These are phyloP conservation scores for Pachyrhizus erosus DNA, from an alignment of 306 rosid genomes.

Conservation along the genomic window DNA sequence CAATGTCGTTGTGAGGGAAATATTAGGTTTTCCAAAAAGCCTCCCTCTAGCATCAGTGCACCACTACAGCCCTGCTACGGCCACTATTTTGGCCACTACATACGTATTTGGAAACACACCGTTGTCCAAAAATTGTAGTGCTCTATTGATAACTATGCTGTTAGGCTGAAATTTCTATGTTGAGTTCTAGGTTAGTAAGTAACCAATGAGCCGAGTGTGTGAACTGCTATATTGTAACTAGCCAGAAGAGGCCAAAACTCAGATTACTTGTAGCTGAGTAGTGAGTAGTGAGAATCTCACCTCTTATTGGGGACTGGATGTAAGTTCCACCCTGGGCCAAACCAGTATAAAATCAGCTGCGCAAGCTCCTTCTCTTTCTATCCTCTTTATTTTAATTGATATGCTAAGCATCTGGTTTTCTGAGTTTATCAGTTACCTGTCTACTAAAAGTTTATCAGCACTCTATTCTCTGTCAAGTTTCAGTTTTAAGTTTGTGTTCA, in stretches of 20 bases:
- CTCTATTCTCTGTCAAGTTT: not conserved
- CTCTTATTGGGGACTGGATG: constrained; percentile 1
- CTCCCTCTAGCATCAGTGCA: not conserved
- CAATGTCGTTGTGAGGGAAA: not conserved
- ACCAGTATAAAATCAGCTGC: not conserved
- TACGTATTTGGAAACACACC: not conserved
- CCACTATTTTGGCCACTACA: not conserved
- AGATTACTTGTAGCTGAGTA: not conserved
- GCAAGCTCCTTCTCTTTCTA: not conserved
- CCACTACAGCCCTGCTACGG: not conserved
- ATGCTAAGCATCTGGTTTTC: not conserved
- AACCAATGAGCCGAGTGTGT: not conserved
- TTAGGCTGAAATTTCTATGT: not conserved
- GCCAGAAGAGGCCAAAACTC: not conserved
- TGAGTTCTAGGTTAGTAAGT: not conserved
- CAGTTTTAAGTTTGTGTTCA: not conserved
- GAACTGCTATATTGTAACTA: not conserved
- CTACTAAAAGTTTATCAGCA: constrained; percentile 10
- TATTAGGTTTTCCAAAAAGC: not conserved
- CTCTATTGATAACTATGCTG: not conserved
- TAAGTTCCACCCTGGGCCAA: constrained; percentile 5
- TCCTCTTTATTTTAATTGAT: constrained; percentile 21
- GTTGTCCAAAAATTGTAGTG: not conserved
- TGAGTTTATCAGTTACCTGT: constrained; percentile 23
- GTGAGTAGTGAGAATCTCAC: not conserved